Evolutionary conservation across 2,329 filamentous ascomycete species (phyloP), one percentile per base, ranked within the genome.

Genomic region (Phaeosphaeria sp.): DNA sequence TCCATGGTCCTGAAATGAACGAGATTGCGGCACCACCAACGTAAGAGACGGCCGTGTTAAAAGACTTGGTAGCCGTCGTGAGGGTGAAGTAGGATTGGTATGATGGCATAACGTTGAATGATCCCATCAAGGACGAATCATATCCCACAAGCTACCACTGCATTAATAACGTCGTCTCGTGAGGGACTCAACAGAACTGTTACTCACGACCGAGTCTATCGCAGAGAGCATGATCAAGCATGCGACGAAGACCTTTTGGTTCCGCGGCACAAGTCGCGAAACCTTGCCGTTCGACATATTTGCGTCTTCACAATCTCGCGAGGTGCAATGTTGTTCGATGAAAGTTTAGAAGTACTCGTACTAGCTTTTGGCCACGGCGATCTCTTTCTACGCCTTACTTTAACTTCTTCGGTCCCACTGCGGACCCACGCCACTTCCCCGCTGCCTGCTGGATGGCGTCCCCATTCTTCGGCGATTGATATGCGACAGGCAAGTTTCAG

Each of bases 41-140:
- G 15, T 74, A 80, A 53, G 78, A 80, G 44, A 82, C 81, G 30
- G 79, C 79, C 20, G 74, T 81, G 30, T 81, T 79, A 47, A 82
- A 79, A 1, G 78, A 79, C 13, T 79, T 81, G 3, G 71, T 70
- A 0, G 77, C 69, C 1, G 77, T 79, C 24, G 74, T 69, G 57
- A 80, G 79, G 8, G 68, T 63, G 55, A 79, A 80, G 57, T 79
- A 80, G 21, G 64, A 57, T 25, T 72, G 73, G 65, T 81, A 82
- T 40, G 79, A 75, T 0, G 65, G 63, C 60, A 80, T 78, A 11
- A 77, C 75, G 62, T 81, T 81, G 61, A 82, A 80, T 2, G 72
- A 76, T 21, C 75, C 76, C 80, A 82, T 82, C 0, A 82, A 61
- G 11, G 77, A 79, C 8, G 79, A 78, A 60, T 82, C 79, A 58